A percentile compares a stretch with the other conserved stretches of the same genome.
These are phyloP conservation scores for Macrolepiota fuliginosa DNA, from an alignment of 768 basidiomycete genomes.

Conservation along the genomic window DNA sequence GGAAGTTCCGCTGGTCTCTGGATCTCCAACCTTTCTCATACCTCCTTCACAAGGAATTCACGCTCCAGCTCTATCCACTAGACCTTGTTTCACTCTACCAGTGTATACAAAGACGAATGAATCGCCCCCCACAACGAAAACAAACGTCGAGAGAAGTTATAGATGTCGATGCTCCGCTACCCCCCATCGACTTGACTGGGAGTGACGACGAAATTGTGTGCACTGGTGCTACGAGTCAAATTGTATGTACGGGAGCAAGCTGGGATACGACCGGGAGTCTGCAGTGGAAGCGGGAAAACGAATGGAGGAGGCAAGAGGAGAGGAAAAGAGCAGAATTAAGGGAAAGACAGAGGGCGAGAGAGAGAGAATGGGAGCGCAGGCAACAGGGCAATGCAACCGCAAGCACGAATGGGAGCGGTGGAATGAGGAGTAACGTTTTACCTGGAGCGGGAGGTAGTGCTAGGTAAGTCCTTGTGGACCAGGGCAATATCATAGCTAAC, in stretches of 20 bases:
- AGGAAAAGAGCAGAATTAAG: not conserved
- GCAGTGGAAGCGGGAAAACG: not conserved
- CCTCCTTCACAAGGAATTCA: not conserved
- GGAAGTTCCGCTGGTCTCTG: not conserved
- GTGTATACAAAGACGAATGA: not conserved
- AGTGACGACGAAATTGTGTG: not conserved
- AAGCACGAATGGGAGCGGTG: not conserved
- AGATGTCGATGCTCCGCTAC: not conserved
- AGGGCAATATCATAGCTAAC: too few relatives aligned
- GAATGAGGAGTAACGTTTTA: not conserved
- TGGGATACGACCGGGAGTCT: not conserved
- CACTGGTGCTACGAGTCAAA: not conserved
- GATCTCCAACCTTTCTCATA: too few relatives aligned
- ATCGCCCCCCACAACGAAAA: not conserved
- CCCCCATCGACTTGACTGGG: not conserved
- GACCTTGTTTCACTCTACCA: not conserved
- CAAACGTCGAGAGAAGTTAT: not conserved
- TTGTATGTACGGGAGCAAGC: not conserved
- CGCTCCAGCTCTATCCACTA: not conserved
- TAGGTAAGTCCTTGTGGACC: not conserved
- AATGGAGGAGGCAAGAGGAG: not conserved
- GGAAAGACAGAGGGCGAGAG: not conserved
- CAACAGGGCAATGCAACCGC: not conserved
- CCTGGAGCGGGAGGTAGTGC: not conserved
- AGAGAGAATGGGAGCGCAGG: not conserved